Evolutionary conservation across 2,329 filamentous ascomycete species (phyloP).

Genomic region (Aureobasidium namibiae): DNA sequence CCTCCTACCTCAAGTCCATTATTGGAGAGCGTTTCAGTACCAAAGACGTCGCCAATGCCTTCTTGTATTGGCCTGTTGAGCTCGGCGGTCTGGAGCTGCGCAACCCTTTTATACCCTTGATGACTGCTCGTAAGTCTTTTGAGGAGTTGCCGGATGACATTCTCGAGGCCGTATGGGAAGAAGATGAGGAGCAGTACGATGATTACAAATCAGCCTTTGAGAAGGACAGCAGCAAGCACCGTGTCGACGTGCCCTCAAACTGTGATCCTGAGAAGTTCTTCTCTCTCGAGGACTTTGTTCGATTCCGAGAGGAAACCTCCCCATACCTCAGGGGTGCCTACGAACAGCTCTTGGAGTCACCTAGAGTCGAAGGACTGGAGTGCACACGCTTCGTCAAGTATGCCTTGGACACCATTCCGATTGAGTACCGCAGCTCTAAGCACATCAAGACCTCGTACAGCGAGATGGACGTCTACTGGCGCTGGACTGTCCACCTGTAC

Average conservation of each 20-base stretch:
- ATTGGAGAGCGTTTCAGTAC: slow-evolving; percentile 47
- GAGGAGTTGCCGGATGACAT: slow-evolving; percentile 29
- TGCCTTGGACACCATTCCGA: slow-evolving; percentile 16
- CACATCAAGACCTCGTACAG: slow-evolving; percentile 17
- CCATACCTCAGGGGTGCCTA: slow-evolving; percentile 29
- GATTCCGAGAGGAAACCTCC: slow-evolving; percentile 34
- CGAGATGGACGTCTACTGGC: slow-evolving; percentile 34
- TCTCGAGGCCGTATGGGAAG: slow-evolving; percentile 24
- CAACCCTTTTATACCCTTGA: slow-evolving; percentile 42
- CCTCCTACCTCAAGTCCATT: slow-evolving; percentile 34
- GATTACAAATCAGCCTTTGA: slow-evolving; percentile 25
- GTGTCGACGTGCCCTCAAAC: slow-evolving; percentile 20
- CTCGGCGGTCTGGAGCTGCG: slow-evolving; percentile 43
- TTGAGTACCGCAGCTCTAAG: slow-evolving; percentile 14
- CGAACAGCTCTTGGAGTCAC: slow-evolving; percentile 28
- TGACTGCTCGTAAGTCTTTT: slow-evolving; percentile 38
- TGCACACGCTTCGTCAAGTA: slow-evolving; percentile 21
- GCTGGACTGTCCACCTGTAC: slow-evolving; percentile 33
- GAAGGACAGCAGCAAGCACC: slow-evolving; percentile 16
- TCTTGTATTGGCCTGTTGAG: slow-evolving; percentile 45
- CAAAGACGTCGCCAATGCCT: slow-evolving; percentile 40
- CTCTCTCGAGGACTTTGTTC: slow-evolving; percentile 35
- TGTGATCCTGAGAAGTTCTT: slow-evolving; percentile 33
- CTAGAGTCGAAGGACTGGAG: slow-evolving; percentile 21
- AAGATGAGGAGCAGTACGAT: slow-evolving; percentile 30